Evolutionary conservation across 2,329 filamentous ascomycete species (phyloP).

Genomic region (Phaeosphaeriaceae sp.): DNA sequence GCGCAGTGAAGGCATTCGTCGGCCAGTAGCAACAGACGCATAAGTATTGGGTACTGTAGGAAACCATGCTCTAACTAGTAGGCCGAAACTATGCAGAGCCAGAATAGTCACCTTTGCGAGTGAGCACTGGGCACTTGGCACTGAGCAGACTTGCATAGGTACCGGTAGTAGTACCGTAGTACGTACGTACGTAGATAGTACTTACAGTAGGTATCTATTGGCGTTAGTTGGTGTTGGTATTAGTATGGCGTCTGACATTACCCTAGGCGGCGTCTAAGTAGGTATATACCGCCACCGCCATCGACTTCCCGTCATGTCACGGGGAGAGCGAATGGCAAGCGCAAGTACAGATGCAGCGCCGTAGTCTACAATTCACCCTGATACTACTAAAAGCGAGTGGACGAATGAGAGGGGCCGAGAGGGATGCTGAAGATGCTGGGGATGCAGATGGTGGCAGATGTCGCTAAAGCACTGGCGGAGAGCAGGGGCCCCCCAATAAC

Average conservation of each 20-base stretch:
- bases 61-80: slow-evolving; percentile 18
- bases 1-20: slow-evolving; percentile 36
- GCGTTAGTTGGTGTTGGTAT: too few species aligned
- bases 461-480: slow-evolving; percentile 29
- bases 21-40: slow-evolving; percentile 24
- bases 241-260: too few species aligned
- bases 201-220: too few species aligned
- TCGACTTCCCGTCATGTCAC: too few species aligned
- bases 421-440: not conserved
- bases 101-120: slow-evolving; percentile 3
- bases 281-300: too few species aligned
- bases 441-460: slow-evolving; percentile 27
- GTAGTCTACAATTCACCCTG: slow-evolving; percentile 28
- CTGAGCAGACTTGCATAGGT: too few species aligned
- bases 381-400: slow-evolving; percentile 23
- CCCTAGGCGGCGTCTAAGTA: too few species aligned
- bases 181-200: too few species aligned
- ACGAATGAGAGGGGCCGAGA: slow-evolving; percentile 19
- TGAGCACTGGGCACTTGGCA: too few species aligned
- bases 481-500: slow-evolving; percentile 30
- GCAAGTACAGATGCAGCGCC: too few species aligned
- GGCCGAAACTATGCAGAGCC: slow-evolving; percentile 15
- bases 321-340: too few species aligned
- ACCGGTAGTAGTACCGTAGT: too few species aligned
- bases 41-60: not conserved